phyloP scores from a whole-genome alignment of 352 stramenopile genomes.

The Globisporangium rhizosaccharum region DNA sequence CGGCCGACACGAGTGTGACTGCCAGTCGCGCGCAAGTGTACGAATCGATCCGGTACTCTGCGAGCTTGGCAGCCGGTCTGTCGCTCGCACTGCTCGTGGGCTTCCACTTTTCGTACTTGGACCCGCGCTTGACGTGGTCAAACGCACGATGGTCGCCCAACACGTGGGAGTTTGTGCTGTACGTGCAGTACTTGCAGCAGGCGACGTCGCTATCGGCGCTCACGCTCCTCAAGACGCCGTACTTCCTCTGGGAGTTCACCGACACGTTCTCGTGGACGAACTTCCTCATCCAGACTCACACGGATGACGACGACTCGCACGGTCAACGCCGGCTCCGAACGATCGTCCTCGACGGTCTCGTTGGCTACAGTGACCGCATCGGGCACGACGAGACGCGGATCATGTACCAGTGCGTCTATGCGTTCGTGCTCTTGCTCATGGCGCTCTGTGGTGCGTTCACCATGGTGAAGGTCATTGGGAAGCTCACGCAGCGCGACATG shows the following conservation, averaged over 20 bases:
- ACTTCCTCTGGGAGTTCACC: slow-evolving; percentile 28
- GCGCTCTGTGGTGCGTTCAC: slow-evolving; percentile 17
- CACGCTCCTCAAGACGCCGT: slow-evolving; percentile 26
- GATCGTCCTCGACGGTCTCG: slow-evolving; percentile 18
- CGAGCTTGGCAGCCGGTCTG: slow-evolving; percentile 11
- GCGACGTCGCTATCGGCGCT: slow-evolving; percentile 34
- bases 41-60: slow-evolving; percentile 17
- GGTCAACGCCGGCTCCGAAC: slow-evolving; percentile 17
- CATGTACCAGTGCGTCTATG: slow-evolving; percentile 20
- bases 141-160: slow-evolving; percentile 21
- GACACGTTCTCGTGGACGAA: slow-evolving; percentile 45
- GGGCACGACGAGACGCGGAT: slow-evolving; percentile 20
- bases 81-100: slow-evolving; percentile 14
- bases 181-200: slow-evolving; percentile 37
- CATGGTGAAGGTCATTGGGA: slow-evolving; percentile 9
- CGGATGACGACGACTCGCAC: not conserved
- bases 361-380: slow-evolving; percentile 28
- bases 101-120: slow-evolving; percentile 19
- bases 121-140: slow-evolving; percentile 12
- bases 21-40: slow-evolving; percentile 7
- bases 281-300: slow-evolving; percentile 29
- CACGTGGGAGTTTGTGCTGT: slow-evolving; percentile 46
- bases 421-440: slow-evolving; percentile 18
- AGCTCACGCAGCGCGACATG: not conserved
- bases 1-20: not conserved